Conservation (phyloP, 208 protist genomes). For the Wallacemonas sp. region DNA sequence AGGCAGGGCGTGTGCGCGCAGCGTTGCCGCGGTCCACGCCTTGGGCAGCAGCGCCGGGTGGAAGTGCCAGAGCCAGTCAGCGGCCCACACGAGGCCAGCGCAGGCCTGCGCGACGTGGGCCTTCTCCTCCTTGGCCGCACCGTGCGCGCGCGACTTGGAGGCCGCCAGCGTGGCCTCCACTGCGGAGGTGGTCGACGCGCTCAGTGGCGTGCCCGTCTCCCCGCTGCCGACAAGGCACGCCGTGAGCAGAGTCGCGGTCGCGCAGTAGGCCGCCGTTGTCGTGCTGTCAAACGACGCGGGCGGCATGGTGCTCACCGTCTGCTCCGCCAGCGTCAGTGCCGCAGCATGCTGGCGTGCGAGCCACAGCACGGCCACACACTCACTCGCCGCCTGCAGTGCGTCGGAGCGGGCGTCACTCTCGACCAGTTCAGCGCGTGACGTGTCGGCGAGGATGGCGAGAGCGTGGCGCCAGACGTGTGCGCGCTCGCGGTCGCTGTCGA, state of each 20-base stretch:
- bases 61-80: conserved; percentile 6
- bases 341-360: neutral
- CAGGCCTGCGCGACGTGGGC: conserved; percentile 10
- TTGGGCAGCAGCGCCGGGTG: neutral
- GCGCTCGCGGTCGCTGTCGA: neutral
- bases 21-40: neutral
- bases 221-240: neutral
- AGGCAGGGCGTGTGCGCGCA: conserved; percentile 2
- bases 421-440: neutral
- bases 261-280: neutral
- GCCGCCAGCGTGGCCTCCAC: neutral
- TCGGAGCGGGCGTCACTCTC: neutral
- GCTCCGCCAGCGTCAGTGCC: neutral
- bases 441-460: neutral
- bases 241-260: neutral
- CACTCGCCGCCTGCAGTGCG: neutral
- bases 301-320: neutral
- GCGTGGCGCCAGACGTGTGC: conserved; percentile 1
- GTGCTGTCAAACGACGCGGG: neutral
- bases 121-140: neutral
- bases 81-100: conserved; percentile 4
- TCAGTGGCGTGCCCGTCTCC: neutral
- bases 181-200: neutral
- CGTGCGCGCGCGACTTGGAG: neutral
- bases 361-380: conserved; percentile 8